Conservation (phyloP, 257 asterid species). For the Nyctanthes arbortristis region DNA sequence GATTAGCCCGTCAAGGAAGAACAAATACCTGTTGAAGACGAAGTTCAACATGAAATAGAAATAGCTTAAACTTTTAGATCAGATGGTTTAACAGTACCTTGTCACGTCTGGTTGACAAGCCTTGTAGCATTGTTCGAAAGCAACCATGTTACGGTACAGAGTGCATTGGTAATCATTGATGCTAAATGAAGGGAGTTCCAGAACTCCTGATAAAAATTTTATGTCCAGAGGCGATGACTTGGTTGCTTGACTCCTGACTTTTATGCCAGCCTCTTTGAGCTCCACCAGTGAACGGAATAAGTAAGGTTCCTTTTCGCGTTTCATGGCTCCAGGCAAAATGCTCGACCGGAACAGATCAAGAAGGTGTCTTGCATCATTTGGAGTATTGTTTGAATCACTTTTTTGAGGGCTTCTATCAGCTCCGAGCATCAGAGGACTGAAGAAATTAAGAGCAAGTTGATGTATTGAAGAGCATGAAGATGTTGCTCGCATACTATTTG, state of each 20-base stretch:
- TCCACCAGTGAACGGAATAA: not conserved
- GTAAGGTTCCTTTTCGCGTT: not conserved
- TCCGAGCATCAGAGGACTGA: conserved; percentile 5
- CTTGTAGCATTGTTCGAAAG: conserved; percentile 16
- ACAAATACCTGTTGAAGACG: conserved; percentile 8
- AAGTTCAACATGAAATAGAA: not conserved
- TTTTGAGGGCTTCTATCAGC: not conserved
- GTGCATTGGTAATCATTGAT: not conserved
- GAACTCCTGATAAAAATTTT: not conserved
- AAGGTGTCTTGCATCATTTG: not conserved
- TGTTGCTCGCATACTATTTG: too few relatives aligned
- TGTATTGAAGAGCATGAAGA: not conserved
- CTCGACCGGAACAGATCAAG: conserved; percentile 3
- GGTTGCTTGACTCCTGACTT: not conserved
- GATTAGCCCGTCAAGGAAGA: conserved; percentile 12
- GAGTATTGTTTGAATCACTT: not conserved
- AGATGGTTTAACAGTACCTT: not conserved
- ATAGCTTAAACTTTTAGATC: not conserved
- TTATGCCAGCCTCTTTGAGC: conserved; percentile 13
- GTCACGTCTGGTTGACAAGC: conserved; percentile 13
- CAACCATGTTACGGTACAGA: conserved; percentile 5
- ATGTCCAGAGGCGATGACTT: not conserved
- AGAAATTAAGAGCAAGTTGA: conserved; percentile 6
- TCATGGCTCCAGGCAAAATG: not conserved
- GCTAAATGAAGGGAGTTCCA: conserved; percentile 2